phyloP scores from a whole-genome alignment of 176 grass and related monocot species.

The Urochloa ruziziensis region DNA sequence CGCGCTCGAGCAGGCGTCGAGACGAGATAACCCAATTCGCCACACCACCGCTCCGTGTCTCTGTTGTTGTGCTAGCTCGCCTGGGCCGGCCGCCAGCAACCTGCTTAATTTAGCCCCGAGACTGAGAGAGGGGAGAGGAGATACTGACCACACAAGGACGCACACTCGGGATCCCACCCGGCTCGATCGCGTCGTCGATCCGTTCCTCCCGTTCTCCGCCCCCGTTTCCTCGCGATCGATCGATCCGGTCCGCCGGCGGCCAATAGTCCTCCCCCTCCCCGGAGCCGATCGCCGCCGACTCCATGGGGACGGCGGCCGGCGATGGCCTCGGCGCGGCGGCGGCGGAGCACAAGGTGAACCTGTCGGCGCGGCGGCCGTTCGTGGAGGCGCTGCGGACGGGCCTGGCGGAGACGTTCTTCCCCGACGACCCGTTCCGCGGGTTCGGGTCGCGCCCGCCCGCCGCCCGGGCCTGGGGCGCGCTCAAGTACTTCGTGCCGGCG shows the following conservation, averaged over 20 bases:
- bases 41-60: too few species aligned
- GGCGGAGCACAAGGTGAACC: constrained; percentile 42
- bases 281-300: background rate
- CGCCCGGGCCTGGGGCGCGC: constrained; percentile 29
- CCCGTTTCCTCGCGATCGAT: background rate
- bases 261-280: too few species aligned
- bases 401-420: constrained; percentile 83
- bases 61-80: background rate
- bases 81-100: background rate
- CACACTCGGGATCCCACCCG: background rate
- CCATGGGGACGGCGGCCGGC: constrained; percentile 58
- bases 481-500: constrained; percentile 77
- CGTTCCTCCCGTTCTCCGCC: background rate
- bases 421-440: constrained; percentile 84
- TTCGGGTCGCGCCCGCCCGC: constrained; percentile 36
- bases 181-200: background rate
- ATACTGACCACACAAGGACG: background rate
- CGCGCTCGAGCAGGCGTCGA: background rate
- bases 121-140: background rate
- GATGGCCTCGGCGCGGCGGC: background rate
- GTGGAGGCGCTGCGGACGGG: constrained; percentile 22
- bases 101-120: constrained; percentile 5
- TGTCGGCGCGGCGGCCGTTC: constrained; percentile 38
- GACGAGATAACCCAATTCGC: too few species aligned
- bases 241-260: background rate